Evolutionary conservation across 2,329 filamentous ascomycete species (phyloP), one percentile per base, ranked within the genome.

Genomic region (Grosmannia serpens): DNA sequence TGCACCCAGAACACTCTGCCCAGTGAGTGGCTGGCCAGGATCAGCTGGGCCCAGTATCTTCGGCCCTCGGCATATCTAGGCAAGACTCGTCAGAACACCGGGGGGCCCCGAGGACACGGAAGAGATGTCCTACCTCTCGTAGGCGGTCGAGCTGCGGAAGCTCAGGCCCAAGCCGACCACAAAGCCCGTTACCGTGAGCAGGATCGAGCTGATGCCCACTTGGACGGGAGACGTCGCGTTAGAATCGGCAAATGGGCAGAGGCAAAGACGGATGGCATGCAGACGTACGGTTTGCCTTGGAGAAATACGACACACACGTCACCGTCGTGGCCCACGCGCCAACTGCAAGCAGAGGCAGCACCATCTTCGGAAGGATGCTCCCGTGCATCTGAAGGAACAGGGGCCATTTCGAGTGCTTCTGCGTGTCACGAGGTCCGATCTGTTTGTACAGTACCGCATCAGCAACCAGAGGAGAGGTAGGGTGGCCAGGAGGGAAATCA

Each of bases 1-100:
- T 95, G 88, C 35, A 96, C 78, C 91, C 91, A 96, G 68, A 94
- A 88, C 11, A 88, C 77, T 26, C 91, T 84, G 64, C 83, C 88
- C 64, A 95, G 75, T 69, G 84, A 74, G 74, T 90, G 76, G 65
- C 77, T 73, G 67, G 87, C 85, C 70, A 78, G 75, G 58, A 78
- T 82, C 64, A 85, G 74, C 58, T 80, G 74, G 1, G 82, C 75
- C 79, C 79, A 82, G 61, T 79, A 78, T 62, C 78, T 77, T 24
- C 80, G 75, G 10, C 80, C 80, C 57, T 83, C 80, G 27, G 73
- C 75, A 66, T 79, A 80, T 58, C 64, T 65, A 10, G n/a, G 13
- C 22, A 47, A 47, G 7, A 13, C 22, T 26, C 24, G 47, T 33
- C 46, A 33, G 46, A 29, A 24, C 38, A 2, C 27, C 29, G 27